These are phyloP conservation scores for Prunella vulgaris DNA, from an alignment of 257 asterid species.

Conservation along the genomic window DNA sequence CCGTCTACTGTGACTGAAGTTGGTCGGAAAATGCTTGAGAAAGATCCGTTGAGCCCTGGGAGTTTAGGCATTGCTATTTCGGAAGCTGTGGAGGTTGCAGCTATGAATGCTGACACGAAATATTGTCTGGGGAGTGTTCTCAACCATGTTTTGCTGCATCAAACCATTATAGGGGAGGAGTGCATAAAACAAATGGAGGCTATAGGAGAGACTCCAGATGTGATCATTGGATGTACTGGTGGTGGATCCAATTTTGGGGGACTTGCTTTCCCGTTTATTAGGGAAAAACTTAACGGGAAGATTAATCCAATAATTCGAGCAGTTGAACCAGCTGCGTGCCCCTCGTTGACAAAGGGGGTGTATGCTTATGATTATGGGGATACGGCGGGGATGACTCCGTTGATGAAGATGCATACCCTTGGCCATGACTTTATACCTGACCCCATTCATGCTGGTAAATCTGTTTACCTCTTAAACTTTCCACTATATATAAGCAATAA, in stretches of 20 bases:
- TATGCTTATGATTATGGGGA: constrained; percentile 94
- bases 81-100: constrained; percentile 94
- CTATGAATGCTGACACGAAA: constrained; percentile 50
- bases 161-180: constrained; percentile 89
- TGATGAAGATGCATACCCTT: constrained; percentile 98
- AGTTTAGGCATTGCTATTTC: constrained; percentile 96
- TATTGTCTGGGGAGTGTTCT: constrained; percentile 94
- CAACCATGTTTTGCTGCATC: constrained; percentile 85
- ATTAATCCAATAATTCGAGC: constrained; percentile 70
- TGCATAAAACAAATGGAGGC: constrained; percentile 90
- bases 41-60: constrained; percentile 76
- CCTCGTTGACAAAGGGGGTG: constrained; percentile 81
- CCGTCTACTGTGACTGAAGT: constrained; percentile 71
- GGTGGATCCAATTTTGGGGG: constrained; percentile 96
- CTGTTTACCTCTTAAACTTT: neutral
- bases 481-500: neutral
- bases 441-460: constrained; percentile 88
- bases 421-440: constrained; percentile 93
- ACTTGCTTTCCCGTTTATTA: constrained; percentile 79
- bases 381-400: constrained; percentile 92
- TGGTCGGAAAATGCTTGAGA: constrained; percentile 54
- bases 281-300: constrained; percentile 78
- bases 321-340: constrained; percentile 94
- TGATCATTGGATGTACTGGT: constrained; percentile 91
- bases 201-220: constrained; percentile 78